Evolutionary conservation across 257 asterid genomes (phyloP), one percentile per base, ranked within the genome.

Genomic region (Capsicum baccatum): DNA sequence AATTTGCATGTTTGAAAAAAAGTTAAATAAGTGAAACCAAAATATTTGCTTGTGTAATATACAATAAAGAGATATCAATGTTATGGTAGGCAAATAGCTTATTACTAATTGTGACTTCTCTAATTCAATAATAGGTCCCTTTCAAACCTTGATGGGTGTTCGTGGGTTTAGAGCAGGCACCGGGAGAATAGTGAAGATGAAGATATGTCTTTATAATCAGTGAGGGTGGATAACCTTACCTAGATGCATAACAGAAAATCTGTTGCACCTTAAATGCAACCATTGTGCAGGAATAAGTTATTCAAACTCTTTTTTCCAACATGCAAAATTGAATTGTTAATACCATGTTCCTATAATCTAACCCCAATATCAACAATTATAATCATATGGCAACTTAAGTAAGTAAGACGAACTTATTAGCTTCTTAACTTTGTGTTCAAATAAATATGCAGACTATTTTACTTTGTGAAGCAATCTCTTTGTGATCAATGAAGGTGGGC

Each of bases 21-120:
- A 68, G 52, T 15, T 68, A 68, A 37, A 37, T 15, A 68, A 68
- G 76, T 68, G 76, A 37, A 68, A 15, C 21, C 76, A 68, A 68
- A 48, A 68, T 68, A 68, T 39, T 68, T 37, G 52, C 52, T 7
- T 17, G 39, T 2, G 47, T 67, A 68, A 68, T 16, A 37, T 68
- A 37, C 76, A 14, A 68, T 68, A 68, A 68, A 37, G 76, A 14
- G 76, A 68, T 68, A 68, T 67, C 21, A 68, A 68, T 37, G 9
- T 68, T 68, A 68, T 37, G 52, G 52, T 68, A 68, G 76, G 39
- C 44, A 67, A 67, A 68, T 37, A 68, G 76, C 76, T 68, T 68
- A 15, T 37, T 68, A 37, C 52, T 37, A 37, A 68, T 8, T 68
- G 52, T 67, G 52, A 37, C 13, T 68, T 68, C 76, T 26, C 33